Evolutionary conservation across 768 basidiomycete genomes (phyloP), one percentile per base, ranked within the genome.

Genomic region (Mycena galericulata): DNA sequence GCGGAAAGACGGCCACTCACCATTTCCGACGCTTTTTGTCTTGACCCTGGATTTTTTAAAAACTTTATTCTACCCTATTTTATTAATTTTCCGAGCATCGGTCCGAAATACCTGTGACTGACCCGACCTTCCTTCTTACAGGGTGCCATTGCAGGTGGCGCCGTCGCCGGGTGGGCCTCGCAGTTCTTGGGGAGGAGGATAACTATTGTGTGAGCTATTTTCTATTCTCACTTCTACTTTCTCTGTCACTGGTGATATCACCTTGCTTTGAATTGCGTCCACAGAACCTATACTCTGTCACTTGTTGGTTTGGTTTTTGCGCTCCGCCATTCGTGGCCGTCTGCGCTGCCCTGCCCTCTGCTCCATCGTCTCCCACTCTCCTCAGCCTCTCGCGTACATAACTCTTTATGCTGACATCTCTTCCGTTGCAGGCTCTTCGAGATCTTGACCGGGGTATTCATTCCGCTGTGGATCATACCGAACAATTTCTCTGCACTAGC

Each of bases 171-270:
- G 9, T 89, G 78, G 76, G 72, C 84, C 17, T 92, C 89, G 32
- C 95, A 96, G 74, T 90, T 91, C 76, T 77, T 93, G 68, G 95
- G 95, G 22, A 88, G 96, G 50, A 86, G 95, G 20, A 82, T 96
- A 59, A 94, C 93, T 7, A 94, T 94, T 74, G 81, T 94, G 85
- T 86, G 73, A 53, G 82, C 77, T 43, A 17, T 67, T 46, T 64
- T 46, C 50, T 62, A 41, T 62, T 62, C 40, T 45, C 38, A 43
- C 20, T 54, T 54, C 14, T 32, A 51, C 49, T 38, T 62, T 30
- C 29, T 30, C 41, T n/a, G 59, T 41, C 59, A 40, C 47, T 40
- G 47, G 59, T 50, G 34, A 50, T 61, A 50, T 61, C 47, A 40
- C 38, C 32, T 62, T 41, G 45, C 58, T 38, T 59, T 27, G 32